These are phyloP conservation scores for Hypoxylon sp. DNA, from an alignment of 2,329 filamentous ascomycete species.

Conservation along the genomic window DNA sequence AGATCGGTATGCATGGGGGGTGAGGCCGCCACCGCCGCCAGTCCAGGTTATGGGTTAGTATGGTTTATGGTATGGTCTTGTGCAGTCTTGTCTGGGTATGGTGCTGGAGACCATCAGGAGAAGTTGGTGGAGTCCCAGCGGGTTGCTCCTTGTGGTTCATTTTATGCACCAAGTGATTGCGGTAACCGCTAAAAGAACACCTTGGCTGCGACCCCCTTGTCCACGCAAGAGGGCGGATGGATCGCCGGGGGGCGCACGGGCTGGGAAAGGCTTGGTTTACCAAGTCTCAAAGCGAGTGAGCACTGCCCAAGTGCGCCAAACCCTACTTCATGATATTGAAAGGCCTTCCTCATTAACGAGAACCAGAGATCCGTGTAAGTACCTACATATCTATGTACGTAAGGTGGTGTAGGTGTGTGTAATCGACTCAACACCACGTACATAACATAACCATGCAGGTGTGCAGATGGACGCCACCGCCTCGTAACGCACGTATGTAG, in stretches of 20 bases:
- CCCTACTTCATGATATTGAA: constrained; percentile 25
- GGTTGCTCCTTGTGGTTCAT: constrained; percentile 47
- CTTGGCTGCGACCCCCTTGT: constrained; percentile 37
- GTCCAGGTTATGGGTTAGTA: constrained; percentile 24
- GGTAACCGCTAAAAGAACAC: constrained; percentile 41
- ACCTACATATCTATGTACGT: constrained; percentile 11
- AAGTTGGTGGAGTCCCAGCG: constrained; percentile 43
- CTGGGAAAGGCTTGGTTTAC: constrained; percentile 8
- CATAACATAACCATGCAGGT: constrained; percentile 24
- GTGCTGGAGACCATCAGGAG: constrained; percentile 43
- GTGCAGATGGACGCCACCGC: constrained; percentile 21
- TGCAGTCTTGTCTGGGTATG: constrained; percentile 22
- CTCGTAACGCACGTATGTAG: constrained; percentile 38
- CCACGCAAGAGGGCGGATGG: constrained; percentile 37
- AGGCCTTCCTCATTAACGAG: constrained; percentile 17
- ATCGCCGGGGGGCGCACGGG: constrained; percentile 29
- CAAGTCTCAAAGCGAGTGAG: constrained; percentile 22
- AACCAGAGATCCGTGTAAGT: constrained; percentile 12
- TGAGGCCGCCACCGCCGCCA: constrained; percentile 40
- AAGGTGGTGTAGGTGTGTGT: constrained; percentile 6
- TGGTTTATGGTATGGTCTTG: constrained; percentile 14
- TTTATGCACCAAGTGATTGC: constrained; percentile 44
- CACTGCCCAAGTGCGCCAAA: constrained; percentile 21
- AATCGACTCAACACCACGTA: constrained; percentile 15
- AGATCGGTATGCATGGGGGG: constrained; percentile 43